Conservation (phyloP, 177 flowering plant species). For the Tripterygium wilfordii region DNA sequence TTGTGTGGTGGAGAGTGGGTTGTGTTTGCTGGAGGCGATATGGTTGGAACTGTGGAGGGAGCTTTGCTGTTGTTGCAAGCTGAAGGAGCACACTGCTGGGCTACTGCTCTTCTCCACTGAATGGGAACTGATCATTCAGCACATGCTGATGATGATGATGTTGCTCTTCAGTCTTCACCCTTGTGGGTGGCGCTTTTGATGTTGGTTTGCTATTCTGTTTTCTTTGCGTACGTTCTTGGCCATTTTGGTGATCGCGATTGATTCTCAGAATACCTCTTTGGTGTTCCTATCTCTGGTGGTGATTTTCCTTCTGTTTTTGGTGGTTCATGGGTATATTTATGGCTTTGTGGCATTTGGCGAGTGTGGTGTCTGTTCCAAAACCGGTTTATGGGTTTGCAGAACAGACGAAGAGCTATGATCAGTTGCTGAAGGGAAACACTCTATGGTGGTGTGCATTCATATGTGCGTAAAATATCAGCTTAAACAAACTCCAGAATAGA, state of each 20-base stretch:
- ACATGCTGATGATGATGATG: too few species aligned
- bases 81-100: too few species aligned
- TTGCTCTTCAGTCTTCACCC: too few species aligned
- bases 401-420: slow-evolving; percentile 28
- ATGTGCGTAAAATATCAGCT: too few species aligned
- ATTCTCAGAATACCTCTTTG: slow-evolving; percentile 22
- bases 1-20: too few species aligned
- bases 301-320: slow-evolving; percentile 36
- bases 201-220: slow-evolving; percentile 45
- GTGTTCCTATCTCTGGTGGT: slow-evolving; percentile 25
- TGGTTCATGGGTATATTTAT: slow-evolving; percentile 42
- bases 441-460: too few species aligned
- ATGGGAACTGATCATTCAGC: too few species aligned
- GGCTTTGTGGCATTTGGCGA: slow-evolving; percentile 31
- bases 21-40: too few species aligned
- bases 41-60: too few species aligned
- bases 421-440: slow-evolving; percentile 29
- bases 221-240: slow-evolving; percentile 31
- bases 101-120: too few species aligned
- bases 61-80: too few species aligned
- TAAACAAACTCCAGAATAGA: too few species aligned
- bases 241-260: slow-evolving; percentile 34
- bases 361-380: slow-evolving; percentile 32
- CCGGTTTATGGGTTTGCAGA: slow-evolving; percentile 27
- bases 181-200: slow-evolving; percentile 50